Percentiles rank a stretch among this genome's conserved stretches.
These are phyloP conservation scores for Setaria viridis DNA, from an alignment of 202 grass and related monocot genomes.

Conservation along the genomic window DNA sequence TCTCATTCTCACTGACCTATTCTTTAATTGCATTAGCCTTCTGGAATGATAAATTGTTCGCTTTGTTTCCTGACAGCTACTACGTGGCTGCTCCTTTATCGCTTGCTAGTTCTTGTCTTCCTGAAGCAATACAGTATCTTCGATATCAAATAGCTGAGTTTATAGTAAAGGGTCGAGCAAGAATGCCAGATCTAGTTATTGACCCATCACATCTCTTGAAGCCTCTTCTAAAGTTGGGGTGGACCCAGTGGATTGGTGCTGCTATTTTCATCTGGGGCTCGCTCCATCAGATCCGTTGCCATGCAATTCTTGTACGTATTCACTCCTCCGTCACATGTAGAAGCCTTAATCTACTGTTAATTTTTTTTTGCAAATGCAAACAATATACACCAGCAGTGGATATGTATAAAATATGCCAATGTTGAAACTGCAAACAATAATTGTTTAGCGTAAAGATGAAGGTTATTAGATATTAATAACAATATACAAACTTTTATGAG, in stretches of 20 bases:
- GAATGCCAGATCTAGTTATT: conserved; percentile 76
- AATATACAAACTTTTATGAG: background rate
- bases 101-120: conserved; percentile 76
- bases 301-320: conserved; percentile 86
- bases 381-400: background rate
- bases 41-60: conserved; percentile 28
- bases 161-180: conserved; percentile 75
- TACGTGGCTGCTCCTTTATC: conserved; percentile 79
- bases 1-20: background rate
- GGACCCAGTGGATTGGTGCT: conserved; percentile 83
- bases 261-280: conserved; percentile 83
- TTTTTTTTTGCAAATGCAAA: conserved; percentile 4
- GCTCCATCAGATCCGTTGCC: conserved; percentile 77
- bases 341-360: conserved; percentile 4
- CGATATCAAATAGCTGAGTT: conserved; percentile 75
- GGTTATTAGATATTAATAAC: background rate
- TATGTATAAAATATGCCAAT: conserved; percentile 8
- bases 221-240: conserved; percentile 76
- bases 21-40: conserved; percentile 28
- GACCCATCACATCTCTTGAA: conserved; percentile 57
- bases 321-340: conserved; percentile 25
- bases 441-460: conserved; percentile 31
- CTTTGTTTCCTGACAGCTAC: conserved; percentile 56
- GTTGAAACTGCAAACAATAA: background rate
- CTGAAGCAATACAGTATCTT: conserved; percentile 62